Conservation (phyloP, 352 stramenopile species). For the Globisporangium spinosum region DNA sequence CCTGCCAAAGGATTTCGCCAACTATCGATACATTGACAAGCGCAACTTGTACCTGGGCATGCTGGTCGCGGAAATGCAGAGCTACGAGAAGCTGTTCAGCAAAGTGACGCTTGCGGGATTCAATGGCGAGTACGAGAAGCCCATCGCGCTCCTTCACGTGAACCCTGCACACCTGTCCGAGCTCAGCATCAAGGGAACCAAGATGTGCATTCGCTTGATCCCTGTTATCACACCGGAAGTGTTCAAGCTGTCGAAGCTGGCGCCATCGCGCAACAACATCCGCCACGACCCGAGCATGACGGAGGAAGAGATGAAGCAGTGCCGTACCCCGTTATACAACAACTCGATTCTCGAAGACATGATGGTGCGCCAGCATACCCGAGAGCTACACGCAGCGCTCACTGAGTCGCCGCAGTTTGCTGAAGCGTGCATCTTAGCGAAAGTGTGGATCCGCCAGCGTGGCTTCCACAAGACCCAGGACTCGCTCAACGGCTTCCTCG, state of each 20-base stretch:
- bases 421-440: constrained; percentile 76
- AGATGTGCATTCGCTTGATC: constrained; percentile 66
- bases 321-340: constrained; percentile 87
- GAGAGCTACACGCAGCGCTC: constrained; percentile 66
- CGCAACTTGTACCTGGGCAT: constrained; percentile 84
- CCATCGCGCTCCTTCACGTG: constrained; percentile 58
- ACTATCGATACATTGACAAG: constrained; percentile 90
- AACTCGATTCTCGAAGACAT: constrained; percentile 91
- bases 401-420: constrained; percentile 69
- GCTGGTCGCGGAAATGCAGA: constrained; percentile 55
- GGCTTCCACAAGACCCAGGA: constrained; percentile 71
- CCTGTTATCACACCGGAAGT: constrained; percentile 61
- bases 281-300: constrained; percentile 72
- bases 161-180: constrained; percentile 31
- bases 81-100: constrained; percentile 34
- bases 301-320: constrained; percentile 61
- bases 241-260: constrained; percentile 83
- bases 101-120: constrained; percentile 66
- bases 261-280: constrained; percentile 82
- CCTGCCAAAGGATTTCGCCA: constrained; percentile 85
- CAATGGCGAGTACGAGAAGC: constrained; percentile 76
- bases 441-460: constrained; percentile 87
- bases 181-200: constrained; percentile 47
- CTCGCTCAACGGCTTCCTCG: constrained; percentile 81
- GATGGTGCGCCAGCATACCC: constrained; percentile 75